phyloP scores from a whole-genome alignment of 805 yeast genomes.

The Saccharomycopsis sp. region DNA sequence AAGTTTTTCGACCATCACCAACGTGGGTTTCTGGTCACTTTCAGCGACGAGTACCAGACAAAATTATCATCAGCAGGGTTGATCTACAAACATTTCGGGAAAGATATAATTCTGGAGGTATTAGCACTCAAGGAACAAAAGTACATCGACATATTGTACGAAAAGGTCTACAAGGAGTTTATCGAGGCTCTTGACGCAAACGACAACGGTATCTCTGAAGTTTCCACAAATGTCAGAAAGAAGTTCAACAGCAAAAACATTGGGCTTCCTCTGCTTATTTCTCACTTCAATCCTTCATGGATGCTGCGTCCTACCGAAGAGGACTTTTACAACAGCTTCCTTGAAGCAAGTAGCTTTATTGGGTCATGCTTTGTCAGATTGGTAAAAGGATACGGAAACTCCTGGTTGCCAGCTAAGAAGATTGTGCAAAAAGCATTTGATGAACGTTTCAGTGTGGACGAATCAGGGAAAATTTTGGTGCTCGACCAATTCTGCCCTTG shows the following conservation, averaged over 20 bases:
- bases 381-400: slow-evolving; percentile 64
- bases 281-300: slow-evolving; percentile 84
- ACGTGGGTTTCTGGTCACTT: slow-evolving; percentile 77
- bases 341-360: slow-evolving; percentile 70
- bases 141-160: slow-evolving; percentile 54
- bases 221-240: slow-evolving; percentile 41
- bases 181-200: slow-evolving; percentile 92
- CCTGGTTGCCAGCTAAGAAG: slow-evolving; percentile 88
- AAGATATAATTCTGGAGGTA: slow-evolving; percentile 52
- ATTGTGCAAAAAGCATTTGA: slow-evolving; percentile 68
- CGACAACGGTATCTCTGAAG: slow-evolving; percentile 85
- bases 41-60: slow-evolving; percentile 56
- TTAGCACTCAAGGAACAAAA: slow-evolving; percentile 34
- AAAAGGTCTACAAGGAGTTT: slow-evolving; percentile 77
- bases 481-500: slow-evolving; percentile 82
- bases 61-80: slow-evolving; percentile 92
- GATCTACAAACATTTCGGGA: slow-evolving; percentile 81
- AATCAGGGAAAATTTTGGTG: slow-evolving; percentile 66
- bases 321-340: slow-evolving; percentile 59
- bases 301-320: slow-evolving; percentile 53
- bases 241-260: slow-evolving; percentile 67
- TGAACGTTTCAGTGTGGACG: slow-evolving; percentile 50
- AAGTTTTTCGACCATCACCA: slow-evolving; percentile 96
- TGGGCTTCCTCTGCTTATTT: slow-evolving; percentile 69
- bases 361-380: slow-evolving; percentile 69